Conservation (phyloP, 106 monocot species). For the Amphibolis antarctica region DNA sequence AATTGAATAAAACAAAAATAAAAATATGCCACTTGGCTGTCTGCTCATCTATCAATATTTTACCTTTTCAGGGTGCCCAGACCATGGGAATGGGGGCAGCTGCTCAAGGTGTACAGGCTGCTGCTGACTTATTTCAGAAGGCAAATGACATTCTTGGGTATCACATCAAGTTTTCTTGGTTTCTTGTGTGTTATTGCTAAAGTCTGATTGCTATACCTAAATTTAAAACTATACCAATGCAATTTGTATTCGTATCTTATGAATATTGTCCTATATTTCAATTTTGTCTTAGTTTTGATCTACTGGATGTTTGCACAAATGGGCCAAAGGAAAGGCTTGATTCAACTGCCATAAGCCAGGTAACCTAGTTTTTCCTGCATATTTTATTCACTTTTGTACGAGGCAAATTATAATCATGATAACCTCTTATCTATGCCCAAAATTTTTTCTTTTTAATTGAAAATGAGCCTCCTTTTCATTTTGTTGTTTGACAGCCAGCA, state of each 20-base stretch:
- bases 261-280: conserved; percentile 1
- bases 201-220: not conserved
- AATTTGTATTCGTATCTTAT: not conserved
- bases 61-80: conserved; percentile 63
- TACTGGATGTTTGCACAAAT: conserved; percentile 77
- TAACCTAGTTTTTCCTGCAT: conserved; percentile 5
- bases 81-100: conserved; percentile 78
- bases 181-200: not conserved
- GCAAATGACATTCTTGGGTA: conserved; percentile 94
- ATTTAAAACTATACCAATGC: not conserved
- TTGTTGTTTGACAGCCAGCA: conserved; percentile 50
- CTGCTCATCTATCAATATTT: too few relatives aligned
- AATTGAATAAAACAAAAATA: not conserved
- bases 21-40: not conserved
- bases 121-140: conserved; percentile 68
- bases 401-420: not conserved
- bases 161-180: not conserved
- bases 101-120: conserved; percentile 59
- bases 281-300: conserved; percentile 45
- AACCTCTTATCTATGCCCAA: not conserved
- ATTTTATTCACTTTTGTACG: not conserved
- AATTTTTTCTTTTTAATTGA: not conserved
- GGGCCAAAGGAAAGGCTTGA: conserved; percentile 96
- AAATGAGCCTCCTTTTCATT: not conserved
- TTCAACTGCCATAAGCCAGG: conserved; percentile 96